phyloP scores from a whole-genome alignment of 1,284 basidiomycete genomes.

The Malassezia caprae region DNA sequence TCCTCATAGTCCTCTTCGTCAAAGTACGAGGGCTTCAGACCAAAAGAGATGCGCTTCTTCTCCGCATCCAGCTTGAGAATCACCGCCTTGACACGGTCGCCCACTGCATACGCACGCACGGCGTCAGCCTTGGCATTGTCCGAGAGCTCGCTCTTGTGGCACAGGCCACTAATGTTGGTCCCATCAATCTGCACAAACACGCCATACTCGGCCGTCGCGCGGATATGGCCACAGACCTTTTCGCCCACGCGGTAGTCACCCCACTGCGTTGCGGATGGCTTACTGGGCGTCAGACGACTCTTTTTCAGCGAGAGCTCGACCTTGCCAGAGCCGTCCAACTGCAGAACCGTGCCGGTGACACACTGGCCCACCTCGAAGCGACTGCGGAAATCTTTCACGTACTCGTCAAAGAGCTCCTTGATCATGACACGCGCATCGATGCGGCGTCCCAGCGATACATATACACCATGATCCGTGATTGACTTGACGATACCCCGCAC shows the following conservation, averaged over 20 bases:
- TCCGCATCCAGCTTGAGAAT: constrained; percentile 63
- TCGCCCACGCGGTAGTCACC: constrained; percentile 44
- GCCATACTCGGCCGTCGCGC: constrained; percentile 68
- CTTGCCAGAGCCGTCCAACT: constrained; percentile 62
- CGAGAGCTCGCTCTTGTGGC: constrained; percentile 59
- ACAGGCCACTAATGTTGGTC: constrained; percentile 74
- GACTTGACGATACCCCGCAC: constrained; percentile 76
- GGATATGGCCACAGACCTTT: constrained; percentile 47
- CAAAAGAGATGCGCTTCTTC: constrained; percentile 72
- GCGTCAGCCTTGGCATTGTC: constrained; percentile 53
- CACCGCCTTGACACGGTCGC: constrained; percentile 72
- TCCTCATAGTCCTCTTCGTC: constrained; percentile 47
- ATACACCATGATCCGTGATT: constrained; percentile 70
- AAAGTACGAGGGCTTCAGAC: constrained; percentile 83
- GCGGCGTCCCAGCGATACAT: constrained; percentile 70
- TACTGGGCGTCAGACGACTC: constrained; percentile 4
- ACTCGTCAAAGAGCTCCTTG: constrained; percentile 63
- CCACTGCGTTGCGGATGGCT: not conserved
- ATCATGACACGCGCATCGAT: constrained; percentile 87
- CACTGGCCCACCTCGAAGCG: constrained; percentile 71
- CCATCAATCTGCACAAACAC: constrained; percentile 79
- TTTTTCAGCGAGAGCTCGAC: constrained; percentile 72
- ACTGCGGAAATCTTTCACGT: constrained; percentile 87
- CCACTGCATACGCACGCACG: constrained; percentile 70
- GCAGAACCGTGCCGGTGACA: constrained; percentile 70